A percentile compares a stretch with the other conserved stretches of the same genome.
These are phyloP conservation scores for Neonectria sp. DNA, from an alignment of 2,329 filamentous ascomycete species.

Conservation along the genomic window DNA sequence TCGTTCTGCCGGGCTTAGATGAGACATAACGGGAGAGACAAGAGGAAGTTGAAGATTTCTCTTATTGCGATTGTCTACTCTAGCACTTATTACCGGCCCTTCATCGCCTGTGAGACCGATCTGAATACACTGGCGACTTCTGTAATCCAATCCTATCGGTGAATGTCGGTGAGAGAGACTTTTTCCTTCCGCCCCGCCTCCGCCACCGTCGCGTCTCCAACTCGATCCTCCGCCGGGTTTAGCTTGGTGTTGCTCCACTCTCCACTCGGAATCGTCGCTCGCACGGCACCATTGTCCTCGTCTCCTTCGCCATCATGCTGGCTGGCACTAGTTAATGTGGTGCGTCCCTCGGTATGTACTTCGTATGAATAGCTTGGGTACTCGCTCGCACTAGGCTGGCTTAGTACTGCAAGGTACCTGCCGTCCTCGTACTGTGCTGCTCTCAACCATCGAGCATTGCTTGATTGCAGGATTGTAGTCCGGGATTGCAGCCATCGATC, in stretches of 20 bases:
- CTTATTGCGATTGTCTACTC: neutral
- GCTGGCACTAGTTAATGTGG: constrained; percentile 18
- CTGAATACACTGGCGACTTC: neutral
- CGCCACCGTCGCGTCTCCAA: constrained; percentile 20
- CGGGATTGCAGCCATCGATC: constrained; percentile 11
- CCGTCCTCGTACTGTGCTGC: constrained; percentile 26
- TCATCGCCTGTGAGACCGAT: neutral
- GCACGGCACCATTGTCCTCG: constrained; percentile 1
- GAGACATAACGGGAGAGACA: neutral
- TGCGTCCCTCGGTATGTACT: constrained; percentile 11
- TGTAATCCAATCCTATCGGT: neutral
- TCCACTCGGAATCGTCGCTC: constrained; percentile 25
- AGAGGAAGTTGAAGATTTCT: neutral
- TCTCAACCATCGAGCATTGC: neutral
- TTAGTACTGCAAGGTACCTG: constrained; percentile 29
- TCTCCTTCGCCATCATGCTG: constrained; percentile 1
- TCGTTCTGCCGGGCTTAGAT: neutral
- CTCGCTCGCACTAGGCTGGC: constrained; percentile 11
- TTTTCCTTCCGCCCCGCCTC: constrained; percentile 23
- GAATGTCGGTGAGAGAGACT: constrained; percentile 33
- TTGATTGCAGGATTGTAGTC: constrained; percentile 7
- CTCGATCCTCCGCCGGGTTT: constrained; percentile 12
- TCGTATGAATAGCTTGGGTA: neutral
- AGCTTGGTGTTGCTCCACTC: constrained; percentile 20
- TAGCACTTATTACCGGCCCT: neutral